phyloP scores from a whole-genome alignment of 495 filamentous ascomycete genomes.

The Podospora tetraspora region DNA sequence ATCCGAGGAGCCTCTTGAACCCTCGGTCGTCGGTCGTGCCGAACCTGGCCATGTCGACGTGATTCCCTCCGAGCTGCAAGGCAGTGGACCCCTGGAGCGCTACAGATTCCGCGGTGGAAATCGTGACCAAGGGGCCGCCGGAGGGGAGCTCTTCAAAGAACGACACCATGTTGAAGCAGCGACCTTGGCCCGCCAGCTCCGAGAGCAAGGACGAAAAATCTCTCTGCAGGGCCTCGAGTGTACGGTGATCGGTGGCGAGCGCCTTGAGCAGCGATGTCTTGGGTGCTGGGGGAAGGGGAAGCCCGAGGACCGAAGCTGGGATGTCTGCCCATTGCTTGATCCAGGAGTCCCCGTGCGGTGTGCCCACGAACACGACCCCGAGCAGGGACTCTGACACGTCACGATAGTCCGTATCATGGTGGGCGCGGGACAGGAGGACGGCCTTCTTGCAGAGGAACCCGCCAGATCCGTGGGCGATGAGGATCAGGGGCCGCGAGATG shows the following conservation, averaged over 20 bases:
- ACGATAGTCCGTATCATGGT: slow-evolving; percentile 19
- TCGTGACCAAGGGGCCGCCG: not conserved
- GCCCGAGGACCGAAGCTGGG: not conserved
- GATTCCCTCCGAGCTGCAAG: not conserved
- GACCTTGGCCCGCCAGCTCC: not conserved
- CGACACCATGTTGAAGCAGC: not conserved
- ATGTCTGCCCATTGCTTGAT: slow-evolving; percentile 6
- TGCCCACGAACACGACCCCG: slow-evolving; percentile 41
- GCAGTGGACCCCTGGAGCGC: not conserved
- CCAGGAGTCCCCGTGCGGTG: slow-evolving; percentile 34
- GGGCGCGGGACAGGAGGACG: slow-evolving; percentile 11
- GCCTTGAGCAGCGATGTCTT: not conserved
- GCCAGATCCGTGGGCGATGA: slow-evolving; percentile 33
- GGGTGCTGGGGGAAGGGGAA: not conserved
- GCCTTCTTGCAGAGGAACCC: slow-evolving; percentile 39
- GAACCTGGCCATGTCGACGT: not conserved
- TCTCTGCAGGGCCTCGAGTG: not conserved
- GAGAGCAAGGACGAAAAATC: not conserved
- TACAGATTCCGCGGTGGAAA: not conserved
- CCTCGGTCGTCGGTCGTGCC: not conserved
- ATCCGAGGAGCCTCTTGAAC: not conserved
- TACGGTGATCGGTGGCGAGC: not conserved
- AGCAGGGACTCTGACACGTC: slow-evolving; percentile 24
- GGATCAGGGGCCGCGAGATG: slow-evolving; percentile 20
- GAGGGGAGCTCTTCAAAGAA: not conserved